Base-by-base conservation (phyloP, 768 basidiomycete species). In the Macrolepiota albuminosa region DNA sequence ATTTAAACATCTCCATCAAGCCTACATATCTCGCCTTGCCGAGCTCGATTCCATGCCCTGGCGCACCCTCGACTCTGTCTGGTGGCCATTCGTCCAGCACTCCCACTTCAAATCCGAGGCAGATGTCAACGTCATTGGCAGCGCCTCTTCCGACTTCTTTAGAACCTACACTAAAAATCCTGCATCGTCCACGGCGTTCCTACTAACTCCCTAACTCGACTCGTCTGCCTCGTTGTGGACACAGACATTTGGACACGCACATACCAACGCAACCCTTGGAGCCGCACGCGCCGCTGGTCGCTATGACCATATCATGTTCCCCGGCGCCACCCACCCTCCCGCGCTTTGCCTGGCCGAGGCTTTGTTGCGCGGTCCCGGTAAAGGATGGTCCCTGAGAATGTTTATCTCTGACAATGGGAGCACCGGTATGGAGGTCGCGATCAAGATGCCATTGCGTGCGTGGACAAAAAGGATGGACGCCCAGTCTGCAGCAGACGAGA, bases 201-300 rank as follows among this genome's bases (percentile, higher is more conserved):
- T 84, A 72, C 57, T 78, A 76, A 56, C 74, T 81, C 64, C 81
- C 6, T 84, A 91, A 64, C 84, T 94, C 64, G 95, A 98, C 67
- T 88, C 91, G 4, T 97, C 95, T 0, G 96, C 95, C 0, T 96
- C 94, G 11, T 98, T 96, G 96, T 98, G 96, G 94, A 98, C 95
- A 0, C 96, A 98, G 72, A 83, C 89, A 0, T 73, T 97, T 43
- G 96, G 95, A 0, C 96, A 98, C 66, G 87, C 84, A 0, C 75
- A 89, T 64, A 83, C 91, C 0, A 74, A 84, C 0, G 79, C 97
- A 14, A 87, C 91, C 0, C 78, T 95, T 45, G 93, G 95, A 8
- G 95, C 93, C 0, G 95, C 95, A 2, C 79, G 82, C 37, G 94
- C 95, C 6, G 88, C 93, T 16, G 96, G 96, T 8, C 82, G 96